Conservation (phyloP, 2,329 filamentous ascomycete genomes). For the Penicillium sp. region DNA sequence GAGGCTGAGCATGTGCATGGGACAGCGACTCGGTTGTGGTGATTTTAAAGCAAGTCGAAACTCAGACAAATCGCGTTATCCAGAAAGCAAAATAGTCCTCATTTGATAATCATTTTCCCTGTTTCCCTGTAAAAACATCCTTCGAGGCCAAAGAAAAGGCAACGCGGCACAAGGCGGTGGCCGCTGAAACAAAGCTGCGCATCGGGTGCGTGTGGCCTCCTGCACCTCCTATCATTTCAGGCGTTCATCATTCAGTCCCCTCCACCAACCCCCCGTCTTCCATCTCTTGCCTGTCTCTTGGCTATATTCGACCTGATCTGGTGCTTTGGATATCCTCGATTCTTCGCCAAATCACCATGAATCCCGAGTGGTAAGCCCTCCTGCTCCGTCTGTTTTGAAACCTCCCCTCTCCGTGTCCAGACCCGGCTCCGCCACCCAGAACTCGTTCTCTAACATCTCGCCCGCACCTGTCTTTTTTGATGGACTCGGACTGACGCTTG, state of each 20-base stretch:
- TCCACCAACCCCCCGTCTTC: slow-evolving; percentile 20
- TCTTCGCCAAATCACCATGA: slow-evolving; percentile 45
- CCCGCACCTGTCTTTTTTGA: neutral
- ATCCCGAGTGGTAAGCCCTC: slow-evolving; percentile 53
- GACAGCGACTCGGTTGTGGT: slow-evolving; percentile 3
- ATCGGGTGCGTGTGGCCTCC: slow-evolving; percentile 31
- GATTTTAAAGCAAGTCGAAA: too few species aligned
- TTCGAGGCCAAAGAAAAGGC: slow-evolving; percentile 8
- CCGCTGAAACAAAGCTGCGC: slow-evolving; percentile 30
- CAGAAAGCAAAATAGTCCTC: too few species aligned
- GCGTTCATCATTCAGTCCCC: slow-evolving; percentile 32
- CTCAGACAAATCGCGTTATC: too few species aligned
- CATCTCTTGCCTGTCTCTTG: slow-evolving; percentile 20
- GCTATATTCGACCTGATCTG: slow-evolving; percentile 20
- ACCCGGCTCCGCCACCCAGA: slow-evolving; percentile 1
- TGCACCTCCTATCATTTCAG: slow-evolving; percentile 37
- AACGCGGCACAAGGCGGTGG: slow-evolving; percentile 13
- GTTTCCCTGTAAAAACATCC: too few species aligned
- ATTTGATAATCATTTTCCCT: too few species aligned
- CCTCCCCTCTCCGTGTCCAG: slow-evolving; percentile 7
- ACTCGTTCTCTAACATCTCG: neutral
- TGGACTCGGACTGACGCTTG: slow-evolving; percentile 16
- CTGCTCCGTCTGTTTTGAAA: slow-evolving; percentile 12
- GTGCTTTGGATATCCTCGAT: slow-evolving; percentile 8
- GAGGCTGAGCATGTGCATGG: slow-evolving; percentile 9